Evolutionary conservation across 148 eudicot species (phyloP).

Genomic region (Rhododendron mucronatum): DNA sequence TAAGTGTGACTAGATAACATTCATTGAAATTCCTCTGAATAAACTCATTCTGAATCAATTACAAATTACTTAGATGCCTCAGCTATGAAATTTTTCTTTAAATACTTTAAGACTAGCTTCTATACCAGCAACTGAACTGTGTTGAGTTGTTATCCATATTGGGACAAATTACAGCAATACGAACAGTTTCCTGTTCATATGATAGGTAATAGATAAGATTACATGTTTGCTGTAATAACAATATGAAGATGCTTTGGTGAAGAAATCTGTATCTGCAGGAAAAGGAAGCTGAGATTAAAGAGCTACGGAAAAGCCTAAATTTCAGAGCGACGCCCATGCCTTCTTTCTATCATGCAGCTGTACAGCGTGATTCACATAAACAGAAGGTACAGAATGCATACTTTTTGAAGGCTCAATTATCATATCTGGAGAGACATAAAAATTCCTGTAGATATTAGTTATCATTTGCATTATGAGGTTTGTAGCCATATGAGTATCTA

Average conservation of each 20-base stretch:
- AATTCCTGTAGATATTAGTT: neutral
- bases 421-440: neutral
- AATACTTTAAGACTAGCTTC: neutral
- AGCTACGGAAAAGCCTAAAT: slow-evolving; percentile 39
- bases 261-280: slow-evolving; percentile 34
- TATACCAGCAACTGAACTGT: neutral
- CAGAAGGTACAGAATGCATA: slow-evolving; percentile 32
- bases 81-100: neutral
- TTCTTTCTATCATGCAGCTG: slow-evolving; percentile 41
- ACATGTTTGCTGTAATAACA: neutral
- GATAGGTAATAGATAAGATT: neutral
- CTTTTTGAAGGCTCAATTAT: neutral
- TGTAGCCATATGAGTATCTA: neutral
- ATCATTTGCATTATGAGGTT: neutral
- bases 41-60: neutral
- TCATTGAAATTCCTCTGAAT: neutral
- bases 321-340: slow-evolving; percentile 63
- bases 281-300: slow-evolving; percentile 47
- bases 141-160: neutral
- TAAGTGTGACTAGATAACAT: neutral
- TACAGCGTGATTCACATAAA: slow-evolving; percentile 18
- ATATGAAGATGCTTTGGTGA: slow-evolving; percentile 2
- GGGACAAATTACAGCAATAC: neutral
- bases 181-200: neutral
- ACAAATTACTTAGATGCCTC: neutral